These are phyloP conservation scores for Psilocybe sp. DNA, from an alignment of 768 basidiomycete species.

Conservation along the genomic window DNA sequence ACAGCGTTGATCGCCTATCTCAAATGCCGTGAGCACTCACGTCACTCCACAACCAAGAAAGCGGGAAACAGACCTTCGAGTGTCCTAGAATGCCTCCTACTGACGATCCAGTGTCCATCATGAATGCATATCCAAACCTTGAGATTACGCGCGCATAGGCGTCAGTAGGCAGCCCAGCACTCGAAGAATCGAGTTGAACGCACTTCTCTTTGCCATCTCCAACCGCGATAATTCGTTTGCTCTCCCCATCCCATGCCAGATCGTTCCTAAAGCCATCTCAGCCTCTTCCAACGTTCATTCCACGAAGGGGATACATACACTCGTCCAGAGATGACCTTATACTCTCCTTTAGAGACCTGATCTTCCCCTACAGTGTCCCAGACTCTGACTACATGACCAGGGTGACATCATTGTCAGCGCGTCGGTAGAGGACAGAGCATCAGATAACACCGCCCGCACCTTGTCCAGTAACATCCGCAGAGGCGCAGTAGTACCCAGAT, in stretches of 20 bases:
- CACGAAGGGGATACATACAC: constrained; percentile 47
- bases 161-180: background rate
- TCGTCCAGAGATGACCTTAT: constrained; percentile 67
- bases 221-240: constrained; percentile 92
- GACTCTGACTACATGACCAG: constrained; percentile 58
- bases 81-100: constrained; percentile 90
- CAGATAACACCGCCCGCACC: constrained; percentile 38
- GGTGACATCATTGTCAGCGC: background rate
- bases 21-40: background rate
- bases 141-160: background rate
- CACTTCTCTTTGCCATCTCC: constrained; percentile 92
- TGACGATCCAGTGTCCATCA: constrained; percentile 80
- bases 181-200: constrained; percentile 5
- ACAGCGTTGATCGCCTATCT: constrained; percentile 83
- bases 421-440: background rate
- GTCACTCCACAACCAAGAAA: background rate
- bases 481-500: constrained; percentile 93
- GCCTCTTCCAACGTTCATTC: background rate
- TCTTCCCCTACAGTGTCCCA: constrained; percentile 93
- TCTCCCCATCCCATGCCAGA: constrained; percentile 94
- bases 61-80: constrained; percentile 59
- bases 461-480: constrained; percentile 78
- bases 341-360: constrained; percentile 78
- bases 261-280: constrained; percentile 62
- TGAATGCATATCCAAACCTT: constrained; percentile 82